Base-by-base conservation (phyloP, 441 rosid species). In the Manihot esculenta region DNA sequence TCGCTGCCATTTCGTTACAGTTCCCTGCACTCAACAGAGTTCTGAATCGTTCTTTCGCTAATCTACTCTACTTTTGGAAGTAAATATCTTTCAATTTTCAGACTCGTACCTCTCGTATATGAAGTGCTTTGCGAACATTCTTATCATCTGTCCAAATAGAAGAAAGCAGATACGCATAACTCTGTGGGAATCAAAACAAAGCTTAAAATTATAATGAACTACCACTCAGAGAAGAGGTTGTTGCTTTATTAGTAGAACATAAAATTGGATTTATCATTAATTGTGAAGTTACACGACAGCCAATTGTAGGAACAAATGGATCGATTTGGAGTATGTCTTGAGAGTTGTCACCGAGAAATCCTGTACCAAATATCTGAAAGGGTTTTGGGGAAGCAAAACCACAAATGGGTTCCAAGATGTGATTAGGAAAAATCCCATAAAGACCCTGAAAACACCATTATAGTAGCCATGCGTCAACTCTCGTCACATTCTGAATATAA, bases 51-150 rank as follows among this genome's bases (percentile, higher is more conserved):
- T 17, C 17, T 58, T 56, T 62, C 33, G 4, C 8, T 38, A 21
- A 26, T 50, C 6, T 33, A 33, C 38, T 33, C 38, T 33, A 33
- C 5, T 33, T 26, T 70, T 68, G 54, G 26, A 51, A 12, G 72
- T 69, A n/a, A n/a, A 54, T 38, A 64, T 8, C 15, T 23, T 27
- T 23, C 15, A 48, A 27, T 35, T 65, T 0, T 48, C 11, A 23
- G 33, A 18, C 33, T 1, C 56, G 7, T 73, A 87, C 93, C 85
- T 92, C 73, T 26, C 79, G 75, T 21, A 88, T 72, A 44, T 76
- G 73, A 57, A 93, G 81, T 24, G 95, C 91, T 48, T 74, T 64
- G 0, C 80, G 89, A 47, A 91, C 97, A 10, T 70, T 77, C 20
- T 72, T 71, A 49, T 89, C 82, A 20, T 83, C 82, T n/a, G 63